Conservation (phyloP, 768 basidiomycete genomes). For the Xerocomellus dryophilus region DNA sequence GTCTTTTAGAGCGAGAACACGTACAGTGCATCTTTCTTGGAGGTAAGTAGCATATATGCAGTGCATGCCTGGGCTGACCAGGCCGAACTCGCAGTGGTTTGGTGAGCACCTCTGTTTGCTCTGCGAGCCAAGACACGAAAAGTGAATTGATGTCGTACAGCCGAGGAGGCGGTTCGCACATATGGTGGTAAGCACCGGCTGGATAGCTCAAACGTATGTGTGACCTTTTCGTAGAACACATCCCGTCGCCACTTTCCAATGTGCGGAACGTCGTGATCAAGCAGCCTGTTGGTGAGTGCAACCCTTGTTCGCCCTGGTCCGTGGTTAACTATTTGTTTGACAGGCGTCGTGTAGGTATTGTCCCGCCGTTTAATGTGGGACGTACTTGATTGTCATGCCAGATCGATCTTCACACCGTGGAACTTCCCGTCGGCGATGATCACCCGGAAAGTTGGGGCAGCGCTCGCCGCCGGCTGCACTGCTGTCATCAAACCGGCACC, state of each 20-base stretch:
- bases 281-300: conserved; percentile 75
- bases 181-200: conserved; percentile 66
- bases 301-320: conserved; percentile 37
- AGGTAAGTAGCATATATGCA: conserved; percentile 44
- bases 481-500: conserved; percentile 92
- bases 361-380: neutral
- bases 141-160: conserved; percentile 38
- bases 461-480: conserved; percentile 95
- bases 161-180: conserved; percentile 87
- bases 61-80: neutral
- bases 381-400: conserved; percentile 28
- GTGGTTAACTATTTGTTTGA: neutral
- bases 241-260: conserved; percentile 70
- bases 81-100: conserved; percentile 59
- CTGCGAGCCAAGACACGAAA: neutral
- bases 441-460: conserved; percentile 84
- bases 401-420: conserved; percentile 81
- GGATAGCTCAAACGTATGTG: neutral
- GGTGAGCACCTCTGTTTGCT: conserved; percentile 42
- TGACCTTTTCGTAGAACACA: conserved; percentile 52
- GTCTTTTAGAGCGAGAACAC: conserved; percentile 64
- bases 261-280: conserved; percentile 87
- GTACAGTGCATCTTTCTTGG: conserved; percentile 84
- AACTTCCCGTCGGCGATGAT: conserved; percentile 97
- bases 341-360: conserved; percentile 47